Percentiles rank a stretch among this genome's conserved stretches.
Conservation (phyloP, 768 basidiomycete species). For the Hygrophoropsis aurantiaca region DNA sequence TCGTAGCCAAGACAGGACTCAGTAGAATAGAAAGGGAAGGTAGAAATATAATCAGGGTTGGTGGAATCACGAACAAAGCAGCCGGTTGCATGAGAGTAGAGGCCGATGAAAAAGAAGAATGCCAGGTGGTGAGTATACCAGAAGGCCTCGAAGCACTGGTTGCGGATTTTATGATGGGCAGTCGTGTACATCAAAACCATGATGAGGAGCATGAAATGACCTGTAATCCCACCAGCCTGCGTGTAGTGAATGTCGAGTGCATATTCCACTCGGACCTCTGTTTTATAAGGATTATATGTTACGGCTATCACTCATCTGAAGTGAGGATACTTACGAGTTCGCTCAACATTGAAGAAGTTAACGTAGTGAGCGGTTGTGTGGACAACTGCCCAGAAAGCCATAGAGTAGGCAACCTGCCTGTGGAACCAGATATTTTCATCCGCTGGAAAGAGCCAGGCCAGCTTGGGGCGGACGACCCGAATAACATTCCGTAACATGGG, state of each 20-base stretch:
- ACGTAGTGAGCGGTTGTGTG: slow-evolving; percentile 94
- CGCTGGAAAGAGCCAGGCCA: slow-evolving; percentile 84
- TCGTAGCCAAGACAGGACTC: slow-evolving; percentile 89
- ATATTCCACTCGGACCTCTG: slow-evolving; percentile 77
- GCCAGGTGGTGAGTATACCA: slow-evolving; percentile 97
- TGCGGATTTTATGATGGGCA: slow-evolving; percentile 84
- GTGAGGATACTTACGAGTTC: slow-evolving; percentile 60
- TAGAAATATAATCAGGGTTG: slow-evolving; percentile 62
- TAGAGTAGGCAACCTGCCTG: slow-evolving; percentile 89
- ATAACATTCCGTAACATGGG: slow-evolving; percentile 91
- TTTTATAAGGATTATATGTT: not conserved
- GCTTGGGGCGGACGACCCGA: slow-evolving; percentile 75
- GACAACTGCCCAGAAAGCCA: slow-evolving; percentile 91
- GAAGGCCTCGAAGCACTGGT: slow-evolving; percentile 92
- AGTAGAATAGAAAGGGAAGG: slow-evolving; percentile 87
- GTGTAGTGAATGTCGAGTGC: slow-evolving; percentile 87
- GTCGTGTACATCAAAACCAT: slow-evolving; percentile 94
- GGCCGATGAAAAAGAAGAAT: slow-evolving; percentile 90
- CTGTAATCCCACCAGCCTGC: slow-evolving; percentile 89
- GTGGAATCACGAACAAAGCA: slow-evolving; percentile 92
- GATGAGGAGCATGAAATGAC: slow-evolving; percentile 92
- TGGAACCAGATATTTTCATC: slow-evolving; percentile 98
- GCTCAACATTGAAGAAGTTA: slow-evolving; percentile 91
- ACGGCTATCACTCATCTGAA: slow-evolving; percentile 1
- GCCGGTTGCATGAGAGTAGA: slow-evolving; percentile 89